Conservation (phyloP, 495 filamentous ascomycete species). For the Penicillium macrosclerotiorum region DNA sequence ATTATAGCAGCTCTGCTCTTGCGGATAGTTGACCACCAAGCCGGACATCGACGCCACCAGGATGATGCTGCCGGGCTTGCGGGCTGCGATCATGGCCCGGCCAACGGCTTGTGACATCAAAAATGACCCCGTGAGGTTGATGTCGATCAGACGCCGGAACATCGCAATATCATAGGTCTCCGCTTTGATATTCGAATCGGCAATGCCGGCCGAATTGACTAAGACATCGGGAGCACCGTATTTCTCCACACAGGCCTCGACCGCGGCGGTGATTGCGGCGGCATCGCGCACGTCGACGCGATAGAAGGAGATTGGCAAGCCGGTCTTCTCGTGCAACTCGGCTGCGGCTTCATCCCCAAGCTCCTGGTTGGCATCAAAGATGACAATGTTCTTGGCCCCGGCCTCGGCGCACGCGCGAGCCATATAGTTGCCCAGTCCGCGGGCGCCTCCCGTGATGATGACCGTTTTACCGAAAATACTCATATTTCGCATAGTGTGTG, state of each 20-base stretch:
- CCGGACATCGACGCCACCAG: constrained; percentile 60
- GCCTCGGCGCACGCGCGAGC: constrained; percentile 70
- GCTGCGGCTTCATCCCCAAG: constrained; percentile 2
- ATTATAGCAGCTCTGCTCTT: constrained; percentile 70
- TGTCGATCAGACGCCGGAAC: constrained; percentile 5
- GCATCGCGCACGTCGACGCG: constrained; percentile 3
- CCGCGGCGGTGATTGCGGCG: constrained; percentile 2
- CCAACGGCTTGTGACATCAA: constrained; percentile 3
- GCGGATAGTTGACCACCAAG: constrained; percentile 64
- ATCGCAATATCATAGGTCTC: constrained; percentile 4
- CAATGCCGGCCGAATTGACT: constrained; percentile 50
- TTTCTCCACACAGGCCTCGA: constrained; percentile 3
- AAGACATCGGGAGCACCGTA: constrained; percentile 54
- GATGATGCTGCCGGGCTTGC: constrained; percentile 46
- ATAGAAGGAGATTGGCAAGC: constrained; percentile 3
- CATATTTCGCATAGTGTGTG: constrained; percentile 6
- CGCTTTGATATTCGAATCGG: constrained; percentile 4
- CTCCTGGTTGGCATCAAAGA: constrained; percentile 6
- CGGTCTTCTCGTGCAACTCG: constrained; percentile 2
- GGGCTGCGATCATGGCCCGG: constrained; percentile 25
- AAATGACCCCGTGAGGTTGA: constrained; percentile 2
- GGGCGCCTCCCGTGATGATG: constrained; percentile 71
- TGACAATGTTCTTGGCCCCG: constrained; percentile 52
- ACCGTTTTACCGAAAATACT: constrained; percentile 72
- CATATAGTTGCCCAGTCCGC: constrained; percentile 71